Evolutionary conservation across 179 eudicot genomes (phyloP).

Genomic region (Spinacia oleracea): DNA sequence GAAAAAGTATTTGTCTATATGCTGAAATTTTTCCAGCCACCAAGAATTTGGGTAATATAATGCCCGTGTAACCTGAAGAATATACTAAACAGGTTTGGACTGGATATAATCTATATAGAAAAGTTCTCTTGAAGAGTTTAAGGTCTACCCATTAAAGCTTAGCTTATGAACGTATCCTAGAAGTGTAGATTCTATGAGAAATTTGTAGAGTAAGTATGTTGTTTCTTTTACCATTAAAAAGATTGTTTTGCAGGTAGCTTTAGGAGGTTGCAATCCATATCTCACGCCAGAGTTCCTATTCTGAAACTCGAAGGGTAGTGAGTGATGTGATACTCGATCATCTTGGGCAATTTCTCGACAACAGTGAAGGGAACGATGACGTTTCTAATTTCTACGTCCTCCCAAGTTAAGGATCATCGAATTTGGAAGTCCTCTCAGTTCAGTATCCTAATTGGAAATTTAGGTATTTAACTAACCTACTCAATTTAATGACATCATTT

Average conservation of each 20-base stretch:
- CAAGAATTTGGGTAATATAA: not conserved
- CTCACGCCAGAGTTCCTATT: constrained; percentile 84
- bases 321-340: too few species aligned
- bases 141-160: not conserved
- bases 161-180: not conserved
- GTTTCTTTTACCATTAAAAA: not conserved
- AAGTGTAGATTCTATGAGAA: too few species aligned
- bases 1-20: not conserved
- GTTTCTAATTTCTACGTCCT: too few species aligned
- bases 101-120: not conserved
- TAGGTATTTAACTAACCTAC: too few species aligned
- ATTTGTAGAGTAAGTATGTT: not conserved
- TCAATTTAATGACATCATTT: too few species aligned
- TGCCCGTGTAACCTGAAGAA: constrained; percentile 7
- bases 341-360: too few species aligned
- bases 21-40: not conserved
- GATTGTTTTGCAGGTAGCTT: constrained; percentile 58
- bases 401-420: too few species aligned
- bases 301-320: constrained; percentile 66
- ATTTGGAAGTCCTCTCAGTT: too few species aligned
- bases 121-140: not conserved
- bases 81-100: constrained; percentile 1
- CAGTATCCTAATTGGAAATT: too few species aligned
- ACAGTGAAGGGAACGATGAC: too few species aligned
- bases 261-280: constrained; percentile 53